phyloP scores from a whole-genome alignment of 345 rosid species.

The Schrenkiella parvula region DNA sequence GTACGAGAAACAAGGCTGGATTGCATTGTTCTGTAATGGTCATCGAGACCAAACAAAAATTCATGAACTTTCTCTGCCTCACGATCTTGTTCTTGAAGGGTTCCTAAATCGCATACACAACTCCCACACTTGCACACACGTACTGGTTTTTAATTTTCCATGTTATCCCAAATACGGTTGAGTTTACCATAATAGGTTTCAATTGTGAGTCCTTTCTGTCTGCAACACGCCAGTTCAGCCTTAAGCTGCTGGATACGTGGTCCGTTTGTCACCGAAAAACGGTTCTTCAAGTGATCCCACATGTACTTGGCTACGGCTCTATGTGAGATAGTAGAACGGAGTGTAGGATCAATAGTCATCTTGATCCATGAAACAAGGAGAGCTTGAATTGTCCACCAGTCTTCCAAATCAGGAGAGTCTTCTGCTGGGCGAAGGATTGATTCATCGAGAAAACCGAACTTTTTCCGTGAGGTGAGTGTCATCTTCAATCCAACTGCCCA shows the following conservation, averaged over 20 bases:
- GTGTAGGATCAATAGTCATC: neutral
- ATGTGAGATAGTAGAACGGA: neutral
- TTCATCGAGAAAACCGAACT: neutral
- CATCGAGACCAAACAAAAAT: neutral
- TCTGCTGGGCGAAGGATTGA: too few relatives aligned
- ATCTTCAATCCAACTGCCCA: too few relatives aligned
- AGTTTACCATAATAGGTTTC: neutral
- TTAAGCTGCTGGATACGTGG: neutral
- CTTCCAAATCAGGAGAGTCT: too few relatives aligned
- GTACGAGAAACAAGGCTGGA: neutral
- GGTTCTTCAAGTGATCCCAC: neutral
- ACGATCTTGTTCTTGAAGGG: neutral
- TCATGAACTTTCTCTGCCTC: neutral
- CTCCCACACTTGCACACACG: neutral
- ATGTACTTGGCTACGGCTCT: neutral
- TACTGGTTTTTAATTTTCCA: too few relatives aligned
- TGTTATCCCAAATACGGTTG: neutral
- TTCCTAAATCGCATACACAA: neutral
- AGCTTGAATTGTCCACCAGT: too few relatives aligned
- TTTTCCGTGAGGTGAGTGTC: too few relatives aligned
- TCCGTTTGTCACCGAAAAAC: neutral
- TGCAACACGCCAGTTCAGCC: neutral
- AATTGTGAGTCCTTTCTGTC: neutral
- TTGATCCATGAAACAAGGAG: too few relatives aligned
- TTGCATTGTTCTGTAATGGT: too few relatives aligned